Percentiles rank a stretch among this genome's conserved stretches.
These are phyloP conservation scores for Saccharomyces hybrid DNA, from an alignment of 1,139 yeast genomes.

Conservation along the genomic window DNA sequence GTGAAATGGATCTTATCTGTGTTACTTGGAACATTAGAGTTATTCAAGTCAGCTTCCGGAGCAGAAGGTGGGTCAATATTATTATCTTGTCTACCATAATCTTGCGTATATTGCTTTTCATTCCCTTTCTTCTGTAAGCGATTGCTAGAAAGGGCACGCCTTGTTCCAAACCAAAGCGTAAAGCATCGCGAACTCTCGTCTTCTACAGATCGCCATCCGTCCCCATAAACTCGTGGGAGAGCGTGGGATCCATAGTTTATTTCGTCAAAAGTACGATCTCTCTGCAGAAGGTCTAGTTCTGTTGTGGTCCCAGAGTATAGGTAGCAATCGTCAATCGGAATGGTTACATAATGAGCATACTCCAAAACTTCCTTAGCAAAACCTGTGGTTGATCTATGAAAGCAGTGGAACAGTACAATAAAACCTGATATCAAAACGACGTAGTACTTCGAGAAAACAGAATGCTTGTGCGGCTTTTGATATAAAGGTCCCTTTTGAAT, in stretches of 20 bases:
- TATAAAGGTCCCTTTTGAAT: constrained; percentile 55
- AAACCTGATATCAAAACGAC: constrained; percentile 67
- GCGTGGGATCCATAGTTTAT: constrained; percentile 48
- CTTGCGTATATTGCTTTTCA: constrained; percentile 1
- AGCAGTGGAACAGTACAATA: constrained; percentile 46
- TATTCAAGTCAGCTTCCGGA: neutral
- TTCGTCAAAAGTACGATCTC: constrained; percentile 41
- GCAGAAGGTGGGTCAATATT: neutral
- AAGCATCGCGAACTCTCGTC: constrained; percentile 68
- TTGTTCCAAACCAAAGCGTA: constrained; percentile 75
- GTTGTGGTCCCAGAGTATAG: constrained; percentile 66
- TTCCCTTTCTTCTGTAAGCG: neutral
- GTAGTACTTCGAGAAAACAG: constrained; percentile 52
- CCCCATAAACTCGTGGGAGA: constrained; percentile 64
- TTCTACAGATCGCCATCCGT: constrained; percentile 81
- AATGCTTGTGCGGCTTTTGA: constrained; percentile 61
- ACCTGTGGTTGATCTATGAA: constrained; percentile 38
- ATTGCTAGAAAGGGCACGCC: constrained; percentile 36
- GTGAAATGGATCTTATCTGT: constrained; percentile 41
- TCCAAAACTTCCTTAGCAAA: constrained; percentile 39
- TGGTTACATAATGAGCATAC: constrained; percentile 45
- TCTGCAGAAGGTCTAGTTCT: constrained; percentile 46
- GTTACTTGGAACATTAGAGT: constrained; percentile 20
- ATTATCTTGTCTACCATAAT: neutral
- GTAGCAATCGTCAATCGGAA: constrained; percentile 63